These are phyloP conservation scores for Colletotrichum liriopes DNA, from an alignment of 2,329 filamentous ascomycete genomes.

Conservation along the genomic window DNA sequence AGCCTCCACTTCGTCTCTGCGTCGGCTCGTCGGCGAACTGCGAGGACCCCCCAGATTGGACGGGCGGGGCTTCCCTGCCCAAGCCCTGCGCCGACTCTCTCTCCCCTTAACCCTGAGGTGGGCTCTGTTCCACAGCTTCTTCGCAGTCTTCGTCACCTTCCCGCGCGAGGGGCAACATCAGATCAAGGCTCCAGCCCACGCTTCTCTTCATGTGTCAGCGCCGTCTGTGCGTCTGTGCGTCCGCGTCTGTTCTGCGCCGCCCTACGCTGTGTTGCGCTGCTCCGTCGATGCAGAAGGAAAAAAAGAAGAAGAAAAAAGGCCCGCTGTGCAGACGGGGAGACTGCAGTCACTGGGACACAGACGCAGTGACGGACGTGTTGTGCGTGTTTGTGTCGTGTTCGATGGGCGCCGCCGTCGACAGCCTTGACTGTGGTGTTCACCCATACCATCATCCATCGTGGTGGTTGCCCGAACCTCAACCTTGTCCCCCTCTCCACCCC, in stretches of 20 bases:
- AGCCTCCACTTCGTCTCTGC: slow-evolving; percentile 32
- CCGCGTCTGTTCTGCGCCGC: background rate
- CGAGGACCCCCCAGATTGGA: slow-evolving; percentile 33
- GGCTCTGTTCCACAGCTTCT: slow-evolving; percentile 7
- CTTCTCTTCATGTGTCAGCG: background rate
- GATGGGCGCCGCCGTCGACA: too few species aligned
- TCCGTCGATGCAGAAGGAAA: too few species aligned
- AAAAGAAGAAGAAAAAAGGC: background rate
- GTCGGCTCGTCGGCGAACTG: slow-evolving; percentile 41
- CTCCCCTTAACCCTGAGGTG: background rate
- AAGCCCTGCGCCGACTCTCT: background rate
- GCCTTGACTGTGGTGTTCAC: background rate
- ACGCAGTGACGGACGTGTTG: slow-evolving; percentile 10
- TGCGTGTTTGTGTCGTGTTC: slow-evolving; percentile 1
- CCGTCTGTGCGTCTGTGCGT: slow-evolving; percentile 14
- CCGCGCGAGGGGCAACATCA: background rate
- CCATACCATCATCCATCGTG: background rate
- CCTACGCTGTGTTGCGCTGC: slow-evolving; percentile 8
- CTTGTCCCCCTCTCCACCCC: background rate
- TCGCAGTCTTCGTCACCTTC: background rate
- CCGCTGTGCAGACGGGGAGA: slow-evolving; percentile 1
- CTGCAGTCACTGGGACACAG: background rate
- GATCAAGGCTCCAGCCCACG: slow-evolving; percentile 8
- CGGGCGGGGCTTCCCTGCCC: slow-evolving; percentile 18
- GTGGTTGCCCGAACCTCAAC: background rate